Evolutionary conservation across 164 flowering plant species (phyloP).

Genomic region (Amborella trichopoda): DNA sequence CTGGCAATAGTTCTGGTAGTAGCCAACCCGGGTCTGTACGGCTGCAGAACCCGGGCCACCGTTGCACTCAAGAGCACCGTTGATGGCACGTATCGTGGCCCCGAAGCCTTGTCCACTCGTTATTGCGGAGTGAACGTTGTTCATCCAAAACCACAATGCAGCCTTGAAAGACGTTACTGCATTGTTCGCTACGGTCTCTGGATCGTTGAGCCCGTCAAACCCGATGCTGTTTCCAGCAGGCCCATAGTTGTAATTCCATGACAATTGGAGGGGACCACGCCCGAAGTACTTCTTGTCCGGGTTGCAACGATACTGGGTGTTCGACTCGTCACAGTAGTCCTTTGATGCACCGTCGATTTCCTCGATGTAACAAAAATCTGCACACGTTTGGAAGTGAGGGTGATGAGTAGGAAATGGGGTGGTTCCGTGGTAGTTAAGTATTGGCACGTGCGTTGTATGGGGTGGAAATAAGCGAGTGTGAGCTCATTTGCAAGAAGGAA

Average conservation of each 20-base stretch:
- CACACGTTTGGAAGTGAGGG: too few relatives aligned
- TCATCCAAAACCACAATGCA: slow-evolving; percentile 60
- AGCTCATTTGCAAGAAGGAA: too few relatives aligned
- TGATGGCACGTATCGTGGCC: slow-evolving; percentile 48
- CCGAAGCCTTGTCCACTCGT: slow-evolving; percentile 47
- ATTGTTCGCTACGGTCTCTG: slow-evolving; percentile 41
- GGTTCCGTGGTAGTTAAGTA: too few relatives aligned
- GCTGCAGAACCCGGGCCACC: slow-evolving; percentile 17
- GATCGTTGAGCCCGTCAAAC: slow-evolving; percentile 38
- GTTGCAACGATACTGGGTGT: slow-evolving; percentile 33
- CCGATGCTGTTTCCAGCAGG: slow-evolving; percentile 38
- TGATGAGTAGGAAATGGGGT: too few relatives aligned
- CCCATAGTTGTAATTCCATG: slow-evolving; percentile 74
- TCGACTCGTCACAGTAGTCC: slow-evolving; percentile 34
- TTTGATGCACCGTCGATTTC: slow-evolving; percentile 30
- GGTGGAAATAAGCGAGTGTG: too few relatives aligned
- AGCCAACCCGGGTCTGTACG: slow-evolving; percentile 24
- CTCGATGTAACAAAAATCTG: slow-evolving; percentile 42
- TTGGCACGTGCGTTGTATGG: too few relatives aligned
- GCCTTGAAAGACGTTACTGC: slow-evolving; percentile 33
- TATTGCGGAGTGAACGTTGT: slow-evolving; percentile 18
- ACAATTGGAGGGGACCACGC: slow-evolving; percentile 48
- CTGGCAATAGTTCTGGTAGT: slow-evolving; percentile 29
- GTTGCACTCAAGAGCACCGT: slow-evolving; percentile 37
- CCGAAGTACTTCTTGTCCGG: slow-evolving; percentile 34